Conservation (phyloP, 2,329 filamentous ascomycete genomes). For the Penicillium verrucosum region DNA sequence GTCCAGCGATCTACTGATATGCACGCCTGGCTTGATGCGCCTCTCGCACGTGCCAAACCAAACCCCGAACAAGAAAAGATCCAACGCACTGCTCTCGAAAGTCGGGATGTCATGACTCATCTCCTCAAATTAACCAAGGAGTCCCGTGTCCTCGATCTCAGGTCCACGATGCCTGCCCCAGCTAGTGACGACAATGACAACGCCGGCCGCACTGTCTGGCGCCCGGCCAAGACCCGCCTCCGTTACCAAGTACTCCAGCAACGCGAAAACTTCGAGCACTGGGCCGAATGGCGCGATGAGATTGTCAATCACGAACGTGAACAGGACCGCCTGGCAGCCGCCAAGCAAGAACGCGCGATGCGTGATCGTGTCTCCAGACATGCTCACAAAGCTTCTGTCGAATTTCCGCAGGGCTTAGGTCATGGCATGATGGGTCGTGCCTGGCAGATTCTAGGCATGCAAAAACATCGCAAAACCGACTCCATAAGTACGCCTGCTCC, state of each 20-base stretch:
- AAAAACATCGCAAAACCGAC: slow-evolving; percentile 30
- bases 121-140: slow-evolving; percentile 45
- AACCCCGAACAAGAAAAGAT: slow-evolving; percentile 31
- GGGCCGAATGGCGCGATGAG: slow-evolving; percentile 45
- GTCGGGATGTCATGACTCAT: slow-evolving; percentile 42
- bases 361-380: slow-evolving; percentile 30
- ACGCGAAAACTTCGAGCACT: slow-evolving; percentile 47
- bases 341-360: slow-evolving; percentile 33
- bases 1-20: slow-evolving; percentile 40
- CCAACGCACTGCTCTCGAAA: slow-evolving; percentile 40
- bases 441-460: slow-evolving; percentile 42
- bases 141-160: slow-evolving; percentile 40
- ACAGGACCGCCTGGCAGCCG: slow-evolving; percentile 35
- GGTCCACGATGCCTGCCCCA: slow-evolving; percentile 29
- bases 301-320: slow-evolving; percentile 38
- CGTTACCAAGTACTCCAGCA: slow-evolving; percentile 45
- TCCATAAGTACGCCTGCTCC: slow-evolving; percentile 11
- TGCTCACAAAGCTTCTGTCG: slow-evolving; percentile 28
- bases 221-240: slow-evolving; percentile 42
- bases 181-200: slow-evolving; percentile 13
- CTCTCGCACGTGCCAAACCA: slow-evolving; percentile 30
- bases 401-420: slow-evolving; percentile 32
- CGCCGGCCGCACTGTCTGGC: slow-evolving; percentile 36
- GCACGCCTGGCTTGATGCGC: slow-evolving; percentile 45
- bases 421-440: slow-evolving; percentile 43